Evolutionary conservation across 495 filamentous ascomycete species (phyloP).

Genomic region (Aspergillus taichungensis): DNA sequence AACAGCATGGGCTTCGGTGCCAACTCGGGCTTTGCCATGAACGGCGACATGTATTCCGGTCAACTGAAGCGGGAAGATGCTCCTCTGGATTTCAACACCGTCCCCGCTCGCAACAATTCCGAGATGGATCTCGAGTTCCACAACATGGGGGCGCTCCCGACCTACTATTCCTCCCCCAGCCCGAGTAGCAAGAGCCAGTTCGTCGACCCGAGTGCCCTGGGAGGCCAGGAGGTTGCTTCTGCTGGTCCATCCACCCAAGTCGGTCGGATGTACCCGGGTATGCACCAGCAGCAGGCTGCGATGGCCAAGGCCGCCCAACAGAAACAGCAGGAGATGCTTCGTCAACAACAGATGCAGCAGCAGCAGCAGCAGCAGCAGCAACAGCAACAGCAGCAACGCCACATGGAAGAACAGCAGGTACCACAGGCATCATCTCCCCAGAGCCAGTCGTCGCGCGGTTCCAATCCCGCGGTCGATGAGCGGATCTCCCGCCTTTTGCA

Average conservation of each 20-base stretch:
- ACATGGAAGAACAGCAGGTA: conserved; percentile 22
- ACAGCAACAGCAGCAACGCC: conserved; percentile 20
- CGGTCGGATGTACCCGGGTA: conserved; percentile 74
- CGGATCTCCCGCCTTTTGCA: conserved; percentile 77
- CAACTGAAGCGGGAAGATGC: conserved; percentile 46
- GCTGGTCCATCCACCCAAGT: conserved; percentile 44
- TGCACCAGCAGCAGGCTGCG: conserved; percentile 84
- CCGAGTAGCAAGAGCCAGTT: conserved; percentile 38
- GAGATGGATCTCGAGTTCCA: conserved; percentile 50
- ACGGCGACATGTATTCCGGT: conserved; percentile 36
- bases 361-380: conserved; percentile 25
- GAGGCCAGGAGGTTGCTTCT: conserved; percentile 43
- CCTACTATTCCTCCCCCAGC: conserved; percentile 33
- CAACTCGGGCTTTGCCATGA: conserved; percentile 36
- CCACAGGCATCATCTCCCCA: conserved; percentile 21
- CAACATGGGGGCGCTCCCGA: conserved; percentile 55
- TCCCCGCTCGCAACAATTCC: conserved; percentile 38
- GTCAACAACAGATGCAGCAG: conserved; percentile 49
- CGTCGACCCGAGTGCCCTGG: conserved; percentile 63
- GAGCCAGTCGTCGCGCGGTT: conserved; percentile 38
- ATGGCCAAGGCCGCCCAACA: conserved; percentile 64
- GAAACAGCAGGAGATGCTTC: conserved; percentile 57
- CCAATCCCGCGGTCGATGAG: conserved; percentile 69
- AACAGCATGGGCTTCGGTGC: conserved; percentile 44
- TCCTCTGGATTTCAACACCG: conserved; percentile 45